Percentiles rank a stretch among this genome's conserved stretches.
phyloP scores from a whole-genome alignment of 2,329 filamentous ascomycete genomes.

The Talaromyces rugulosus region DNA sequence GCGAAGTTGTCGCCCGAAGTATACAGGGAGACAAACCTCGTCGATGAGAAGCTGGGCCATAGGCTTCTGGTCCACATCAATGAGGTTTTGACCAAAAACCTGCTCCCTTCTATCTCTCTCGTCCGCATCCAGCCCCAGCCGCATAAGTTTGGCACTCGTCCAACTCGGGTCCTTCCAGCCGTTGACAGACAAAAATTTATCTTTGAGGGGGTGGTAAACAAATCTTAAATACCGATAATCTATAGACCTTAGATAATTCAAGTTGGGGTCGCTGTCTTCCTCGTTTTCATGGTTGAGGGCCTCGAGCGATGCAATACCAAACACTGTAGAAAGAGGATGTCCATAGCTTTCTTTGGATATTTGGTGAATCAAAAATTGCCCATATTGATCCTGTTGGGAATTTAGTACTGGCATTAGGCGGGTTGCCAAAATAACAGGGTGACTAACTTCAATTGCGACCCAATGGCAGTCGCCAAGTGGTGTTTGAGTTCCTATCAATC shows the following conservation, averaged over 20 bases:
- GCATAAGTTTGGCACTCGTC: conserved; percentile 71
- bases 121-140: conserved; percentile 78
- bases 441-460: conserved; percentile 78
- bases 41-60: conserved; percentile 78
- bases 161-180: conserved; percentile 94
- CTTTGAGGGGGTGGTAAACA: conserved; percentile 81
- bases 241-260: conserved; percentile 70
- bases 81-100: conserved; percentile 85
- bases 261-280: conserved; percentile 69
- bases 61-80: conserved; percentile 90
- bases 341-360: conserved; percentile 59
- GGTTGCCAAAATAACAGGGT: not conserved
- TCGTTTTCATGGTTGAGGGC: conserved; percentile 61
- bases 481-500: conserved; percentile 64
- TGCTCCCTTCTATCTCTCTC: conserved; percentile 77
- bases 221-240: conserved; percentile 95
- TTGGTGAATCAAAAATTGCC: conserved; percentile 75
- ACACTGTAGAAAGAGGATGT: conserved; percentile 60
- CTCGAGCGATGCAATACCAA: conserved; percentile 50
- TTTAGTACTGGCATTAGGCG: conserved; percentile 10
- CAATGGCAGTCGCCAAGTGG: conserved; percentile 74
- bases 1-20: not conserved
- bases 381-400: conserved; percentile 76
- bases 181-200: conserved; percentile 80
- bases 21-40: conserved; percentile 55